Evolutionary conservation across 306 rosid species (phyloP), one percentile per base, ranked within the genome.

Genomic region (Prunus davidiana): DNA sequence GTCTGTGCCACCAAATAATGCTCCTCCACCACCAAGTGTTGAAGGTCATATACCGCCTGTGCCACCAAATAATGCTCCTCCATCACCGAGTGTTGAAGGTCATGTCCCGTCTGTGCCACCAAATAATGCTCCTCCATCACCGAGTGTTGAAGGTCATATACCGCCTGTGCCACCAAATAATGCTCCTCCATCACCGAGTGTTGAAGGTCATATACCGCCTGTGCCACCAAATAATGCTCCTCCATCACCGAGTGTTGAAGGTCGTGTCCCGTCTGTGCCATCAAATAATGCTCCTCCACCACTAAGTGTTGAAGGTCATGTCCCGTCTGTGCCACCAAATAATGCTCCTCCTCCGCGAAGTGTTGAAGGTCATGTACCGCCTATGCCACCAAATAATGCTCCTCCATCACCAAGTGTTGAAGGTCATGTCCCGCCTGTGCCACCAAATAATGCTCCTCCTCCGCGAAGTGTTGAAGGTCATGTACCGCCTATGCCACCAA

Each of bases 341-440:
- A 71, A 61, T 50, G 25, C 68, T 82, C 87, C 87, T 61, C 78
- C 81, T 32, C 84, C 93, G 12, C 32, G 80, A 51, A 73, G 81
- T 60, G 54, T 51, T 68, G 89, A 72, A 80, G 79, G 77, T 46
- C 82, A 75, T 81, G 79, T 73, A 28, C 87, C 64, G 8, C 0
- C 18, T 11, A 2, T 82, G 0, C 90, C 91, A 2, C 82, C 85
- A 15, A 12, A 27, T 82, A 68, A 67, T 50, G 22, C 72, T 82
- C 88, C 85, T 64, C 75, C 81, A 47, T 88, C 93, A 12, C 27
- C 81, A 55, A 75, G 80, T 67, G 54, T 51, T 68, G 89, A 72
- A 80, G 76, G 74, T 32, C 83, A 81, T 79, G 73, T 71, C 30
- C 87, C 20, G 22, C 0, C 22, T 28, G 3, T 82, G 1, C 88